Evolutionary conservation across 768 basidiomycete genomes (phyloP).

Genomic region (Suillus fuscotomentosus): DNA sequence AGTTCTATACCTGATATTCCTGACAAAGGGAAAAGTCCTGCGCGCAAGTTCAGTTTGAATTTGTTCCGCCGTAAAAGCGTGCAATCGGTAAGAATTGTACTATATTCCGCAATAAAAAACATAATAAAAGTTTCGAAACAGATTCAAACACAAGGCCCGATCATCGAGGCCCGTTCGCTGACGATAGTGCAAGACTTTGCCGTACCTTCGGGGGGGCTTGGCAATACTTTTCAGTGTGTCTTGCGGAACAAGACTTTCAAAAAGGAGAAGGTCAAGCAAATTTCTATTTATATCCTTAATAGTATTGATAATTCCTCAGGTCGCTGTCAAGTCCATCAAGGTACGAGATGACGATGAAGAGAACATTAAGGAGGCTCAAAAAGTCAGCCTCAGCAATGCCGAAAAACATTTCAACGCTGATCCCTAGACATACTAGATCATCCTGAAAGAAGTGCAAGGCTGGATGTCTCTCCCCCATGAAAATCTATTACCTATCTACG

Average conservation of each 20-base stretch:
- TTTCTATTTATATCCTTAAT: not conserved
- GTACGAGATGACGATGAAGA: not conserved
- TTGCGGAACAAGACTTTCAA: not conserved
- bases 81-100: not conserved
- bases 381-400: not conserved
- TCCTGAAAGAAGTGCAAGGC: slow-evolving; percentile 13
- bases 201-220: not conserved
- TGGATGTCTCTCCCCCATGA: slow-evolving; percentile 20
- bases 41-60: not conserved
- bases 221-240: not conserved
- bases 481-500: slow-evolving; percentile 21
- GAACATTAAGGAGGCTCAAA: not conserved
- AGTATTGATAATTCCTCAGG: not conserved
- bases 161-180: not conserved
- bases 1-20: not conserved
- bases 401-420: not conserved
- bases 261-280: not conserved
- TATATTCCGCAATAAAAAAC: not conserved
- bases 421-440: not conserved
- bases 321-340: slow-evolving; percentile 1
- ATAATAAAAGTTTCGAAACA: not conserved
- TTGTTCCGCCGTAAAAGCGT: not conserved
- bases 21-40: not conserved
- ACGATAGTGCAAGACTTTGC: not conserved
- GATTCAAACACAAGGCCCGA: not conserved